Evolutionary conservation across 805 yeast species (phyloP), one percentile per base, ranked within the genome.

Genomic region (Komagataella phaffii): DNA sequence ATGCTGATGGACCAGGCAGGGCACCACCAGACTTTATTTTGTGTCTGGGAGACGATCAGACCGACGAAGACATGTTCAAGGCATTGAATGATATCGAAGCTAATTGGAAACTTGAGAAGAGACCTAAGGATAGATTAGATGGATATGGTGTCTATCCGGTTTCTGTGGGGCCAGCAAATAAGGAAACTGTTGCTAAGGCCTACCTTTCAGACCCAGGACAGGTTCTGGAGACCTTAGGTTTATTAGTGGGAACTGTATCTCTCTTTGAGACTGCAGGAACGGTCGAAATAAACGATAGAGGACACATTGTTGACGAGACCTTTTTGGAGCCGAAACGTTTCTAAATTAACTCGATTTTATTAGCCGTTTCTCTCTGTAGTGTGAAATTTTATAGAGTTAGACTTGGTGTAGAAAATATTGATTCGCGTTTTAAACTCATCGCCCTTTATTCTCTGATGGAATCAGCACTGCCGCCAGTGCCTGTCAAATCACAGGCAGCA

Each of bases 1-100:
- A 19, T 14, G 14, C 77, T 77, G 52, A 74, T 77, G 17, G 83
- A 83, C 87, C 3, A 63, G 69, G 1, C 69, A 75, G 53, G 83
- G 78, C 59, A 69, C 69, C 46, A 67, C 93, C 96, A 0, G 96
- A 88, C 60, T 91, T 93, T 62, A 79, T 86, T 45, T 67, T 91
- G 51, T 93, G 98, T 69, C 68, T 88, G 47, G 99, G 99, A 50
- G 99, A 93, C 66, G 99, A 93, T 65, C 75, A 83, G 46, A 93
- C 99, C 0, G 99, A 93, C 66, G 99, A 93, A 66, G 99, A 93
- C 62, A 93, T 93, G 99, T 93, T 93, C 66, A 75, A 72, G 53
- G 83, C 91, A 24, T 71, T 93, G 59, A 78, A 81, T 53, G 72
- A 70, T 2, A 79, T 87, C 57, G 88, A 84, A 59, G 60, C 63